These are phyloP conservation scores for Naganishia sp. DNA, from an alignment of 1,284 basidiomycete genomes.

Conservation along the genomic window DNA sequence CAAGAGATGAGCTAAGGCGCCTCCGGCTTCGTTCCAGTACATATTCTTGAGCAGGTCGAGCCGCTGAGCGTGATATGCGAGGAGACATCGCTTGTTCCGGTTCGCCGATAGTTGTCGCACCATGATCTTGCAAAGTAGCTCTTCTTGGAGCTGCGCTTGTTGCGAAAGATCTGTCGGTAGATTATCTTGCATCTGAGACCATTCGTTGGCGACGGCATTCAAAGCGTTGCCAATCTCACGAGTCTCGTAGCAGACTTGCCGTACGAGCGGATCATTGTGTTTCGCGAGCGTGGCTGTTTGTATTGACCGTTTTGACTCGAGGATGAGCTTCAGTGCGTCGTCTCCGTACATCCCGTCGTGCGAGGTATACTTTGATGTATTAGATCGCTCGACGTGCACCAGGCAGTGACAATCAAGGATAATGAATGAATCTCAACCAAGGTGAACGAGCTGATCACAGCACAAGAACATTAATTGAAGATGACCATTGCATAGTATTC, in stretches of 20 bases:
- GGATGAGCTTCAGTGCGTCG: slow-evolving; percentile 81
- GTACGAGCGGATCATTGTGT: slow-evolving; percentile 86
- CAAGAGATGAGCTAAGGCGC: slow-evolving; percentile 82
- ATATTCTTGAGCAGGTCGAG: slow-evolving; percentile 76
- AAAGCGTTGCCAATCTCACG: slow-evolving; percentile 69
- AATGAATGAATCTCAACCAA: neutral
- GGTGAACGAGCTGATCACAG: neutral
- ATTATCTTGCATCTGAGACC: slow-evolving; percentile 45
- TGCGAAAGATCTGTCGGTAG: slow-evolving; percentile 55
- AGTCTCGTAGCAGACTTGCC: slow-evolving; percentile 83
- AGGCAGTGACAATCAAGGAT: neutral
- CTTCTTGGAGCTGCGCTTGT: slow-evolving; percentile 51
- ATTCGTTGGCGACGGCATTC: slow-evolving; percentile 54
- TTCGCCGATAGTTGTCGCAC: slow-evolving; percentile 84
- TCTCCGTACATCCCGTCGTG: slow-evolving; percentile 62
- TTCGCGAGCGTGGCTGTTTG: slow-evolving; percentile 81
- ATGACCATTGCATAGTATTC: neutral
- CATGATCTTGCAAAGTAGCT: slow-evolving; percentile 68
- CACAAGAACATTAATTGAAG: neutral
- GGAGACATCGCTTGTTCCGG: slow-evolving; percentile 88
- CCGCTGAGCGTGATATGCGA: slow-evolving; percentile 86
- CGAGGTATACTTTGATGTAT: neutral
- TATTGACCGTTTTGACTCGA: slow-evolving; percentile 79
- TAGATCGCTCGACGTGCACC: neutral
- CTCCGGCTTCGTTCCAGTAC: slow-evolving; percentile 85